Conservation (phyloP, 192 early-diverging fungal genomes). For the Pilobolus umbonatus region DNA sequence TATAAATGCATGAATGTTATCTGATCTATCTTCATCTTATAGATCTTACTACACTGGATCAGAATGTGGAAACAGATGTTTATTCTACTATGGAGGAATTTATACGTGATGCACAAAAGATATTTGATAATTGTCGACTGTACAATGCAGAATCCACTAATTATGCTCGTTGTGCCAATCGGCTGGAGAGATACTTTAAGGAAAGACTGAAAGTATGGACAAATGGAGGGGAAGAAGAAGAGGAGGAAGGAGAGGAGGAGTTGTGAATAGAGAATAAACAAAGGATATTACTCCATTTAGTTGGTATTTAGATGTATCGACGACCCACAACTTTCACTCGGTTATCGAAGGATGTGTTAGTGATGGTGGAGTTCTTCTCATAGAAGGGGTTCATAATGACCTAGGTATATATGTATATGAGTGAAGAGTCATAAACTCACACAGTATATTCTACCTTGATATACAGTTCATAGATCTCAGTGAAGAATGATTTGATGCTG, state of each 20-base stretch:
- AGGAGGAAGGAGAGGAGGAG: neutral
- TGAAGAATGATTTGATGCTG: slow-evolving; percentile 77
- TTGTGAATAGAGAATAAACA: no score
- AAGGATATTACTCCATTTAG: no score
- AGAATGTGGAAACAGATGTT: slow-evolving; percentile 79
- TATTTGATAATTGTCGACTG: slow-evolving; percentile 86
- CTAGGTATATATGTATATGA: slow-evolving; percentile 26
- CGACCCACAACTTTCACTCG: slow-evolving; percentile 72
- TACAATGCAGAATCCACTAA: slow-evolving; percentile 88
- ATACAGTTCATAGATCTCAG: slow-evolving; percentile 78
- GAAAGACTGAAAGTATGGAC: slow-evolving; percentile 55
- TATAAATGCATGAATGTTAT: neutral
- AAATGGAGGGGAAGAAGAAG: neutral
- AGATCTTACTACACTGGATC: slow-evolving; percentile 78
- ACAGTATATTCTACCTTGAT: slow-evolving; percentile 63
- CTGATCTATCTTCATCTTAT: slow-evolving; percentile 8
- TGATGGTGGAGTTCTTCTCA: slow-evolving; percentile 77
- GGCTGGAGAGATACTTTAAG: slow-evolving; percentile 74
- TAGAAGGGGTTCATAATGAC: slow-evolving; percentile 89
- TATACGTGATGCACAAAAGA: slow-evolving; percentile 77
- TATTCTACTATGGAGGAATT: slow-evolving; percentile 85
- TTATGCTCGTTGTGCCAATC: slow-evolving; percentile 76
- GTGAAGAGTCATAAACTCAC: neutral
- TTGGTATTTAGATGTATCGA: slow-evolving; percentile 59
- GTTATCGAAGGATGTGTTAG: slow-evolving; percentile 70